A percentile compares a stretch with the other conserved stretches of the same genome.
Evolutionary conservation across 2,329 filamentous ascomycete species (phyloP).

Genomic region (Penicillium sp.): DNA sequence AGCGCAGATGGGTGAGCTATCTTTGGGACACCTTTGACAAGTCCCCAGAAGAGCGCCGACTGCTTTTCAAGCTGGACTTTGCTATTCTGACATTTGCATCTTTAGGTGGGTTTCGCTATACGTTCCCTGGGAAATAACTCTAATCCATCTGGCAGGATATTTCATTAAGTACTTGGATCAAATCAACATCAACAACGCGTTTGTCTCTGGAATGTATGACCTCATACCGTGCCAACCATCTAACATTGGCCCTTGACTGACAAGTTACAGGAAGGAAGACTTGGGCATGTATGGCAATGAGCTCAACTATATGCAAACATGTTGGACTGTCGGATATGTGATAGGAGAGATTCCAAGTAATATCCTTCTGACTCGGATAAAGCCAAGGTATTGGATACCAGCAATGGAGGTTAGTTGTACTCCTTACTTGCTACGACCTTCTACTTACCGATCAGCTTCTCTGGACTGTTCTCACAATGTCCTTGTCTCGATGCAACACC

Average conservation of each 20-base stretch:
- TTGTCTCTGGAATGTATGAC: constrained; percentile 49
- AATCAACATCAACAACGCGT: constrained; percentile 50
- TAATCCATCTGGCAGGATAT: constrained; percentile 38
- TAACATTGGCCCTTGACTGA: background rate
- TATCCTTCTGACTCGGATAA: constrained; percentile 52
- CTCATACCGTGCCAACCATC: background rate
- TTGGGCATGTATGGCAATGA: constrained; percentile 55
- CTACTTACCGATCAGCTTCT: constrained; percentile 33
- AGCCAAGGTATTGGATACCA: constrained; percentile 52
- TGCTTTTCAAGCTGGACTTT: constrained; percentile 53
- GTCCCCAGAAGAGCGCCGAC: constrained; percentile 49
- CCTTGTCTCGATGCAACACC: constrained; percentile 42
- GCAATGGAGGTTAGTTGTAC: constrained; percentile 42
- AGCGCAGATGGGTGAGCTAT: constrained; percentile 51
- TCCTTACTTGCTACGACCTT: constrained; percentile 3
- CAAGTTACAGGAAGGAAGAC: constrained; percentile 51
- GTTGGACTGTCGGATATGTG: constrained; percentile 63
- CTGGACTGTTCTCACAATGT: constrained; percentile 54
- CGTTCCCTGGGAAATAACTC: background rate
- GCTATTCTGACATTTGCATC: constrained; percentile 52
- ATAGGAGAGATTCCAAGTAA: constrained; percentile 56
- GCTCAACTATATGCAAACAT: constrained; percentile 57
- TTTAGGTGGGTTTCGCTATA: constrained; percentile 31
- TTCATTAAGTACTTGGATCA: constrained; percentile 55
- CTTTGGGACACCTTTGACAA: constrained; percentile 58